Conservation (phyloP, 2,329 filamentous ascomycete genomes). For the Monosporascus sp. region DNA sequence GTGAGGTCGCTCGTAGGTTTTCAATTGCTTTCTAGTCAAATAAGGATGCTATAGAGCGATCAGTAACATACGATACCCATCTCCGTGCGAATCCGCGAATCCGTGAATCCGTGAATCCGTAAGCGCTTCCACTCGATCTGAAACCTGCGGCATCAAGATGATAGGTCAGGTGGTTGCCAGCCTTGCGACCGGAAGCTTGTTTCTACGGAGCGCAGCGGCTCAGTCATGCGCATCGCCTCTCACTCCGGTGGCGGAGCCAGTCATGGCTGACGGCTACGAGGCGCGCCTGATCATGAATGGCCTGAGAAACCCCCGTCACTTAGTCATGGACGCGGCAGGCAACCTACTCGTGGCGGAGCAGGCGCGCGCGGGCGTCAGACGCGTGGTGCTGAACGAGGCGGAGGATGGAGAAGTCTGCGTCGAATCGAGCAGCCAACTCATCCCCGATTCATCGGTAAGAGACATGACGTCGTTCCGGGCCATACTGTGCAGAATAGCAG, state of each 20-base stretch:
- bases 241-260: constrained; percentile 3
- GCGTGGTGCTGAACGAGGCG: constrained; percentile 28
- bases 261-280: constrained; percentile 12
- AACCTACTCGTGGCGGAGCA: constrained; percentile 33
- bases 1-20: too few relatives aligned
- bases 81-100: too few relatives aligned
- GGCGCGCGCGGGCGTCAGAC: constrained; percentile 24
- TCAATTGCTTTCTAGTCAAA: too few relatives aligned
- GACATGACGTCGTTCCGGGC: background rate
- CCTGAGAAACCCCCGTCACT: constrained; percentile 26
- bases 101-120: too few relatives aligned
- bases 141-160: background rate
- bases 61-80: too few relatives aligned
- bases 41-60: too few relatives aligned
- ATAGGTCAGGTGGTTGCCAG: background rate
- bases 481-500: too few relatives aligned
- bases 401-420: constrained; percentile 25
- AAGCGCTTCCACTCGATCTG: too few relatives aligned
- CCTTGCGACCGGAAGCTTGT: background rate
- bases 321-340: constrained; percentile 30
- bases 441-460: constrained; percentile 21
- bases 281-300: constrained; percentile 12
- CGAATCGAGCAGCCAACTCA: constrained; percentile 20
- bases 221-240: background rate
- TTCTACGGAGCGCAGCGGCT: background rate